Evolutionary conservation across 345 rosid genomes (phyloP).

Genomic region (Gossypium sturtianum): DNA sequence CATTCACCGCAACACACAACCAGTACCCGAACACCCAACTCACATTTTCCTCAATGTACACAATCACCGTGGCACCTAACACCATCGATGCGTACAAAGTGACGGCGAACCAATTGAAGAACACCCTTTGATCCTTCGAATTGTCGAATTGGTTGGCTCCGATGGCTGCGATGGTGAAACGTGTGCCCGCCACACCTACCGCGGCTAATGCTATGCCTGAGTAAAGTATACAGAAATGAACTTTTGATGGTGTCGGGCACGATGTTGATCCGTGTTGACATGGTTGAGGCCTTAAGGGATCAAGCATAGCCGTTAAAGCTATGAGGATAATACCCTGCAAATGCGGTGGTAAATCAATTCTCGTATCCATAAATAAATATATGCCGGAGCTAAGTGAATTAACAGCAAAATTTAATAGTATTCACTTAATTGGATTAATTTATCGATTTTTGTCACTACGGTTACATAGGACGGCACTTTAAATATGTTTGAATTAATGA

Average conservation of each 20-base stretch:
- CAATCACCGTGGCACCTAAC: slow-evolving; percentile 26
- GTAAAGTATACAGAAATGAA: slow-evolving; percentile 36
- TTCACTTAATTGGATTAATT: too few relatives aligned
- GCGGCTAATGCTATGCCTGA: slow-evolving; percentile 29
- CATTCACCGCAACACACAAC: slow-evolving; percentile 25
- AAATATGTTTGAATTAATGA: too few relatives aligned
- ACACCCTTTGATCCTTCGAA: slow-evolving; percentile 30
- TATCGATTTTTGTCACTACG: too few relatives aligned
- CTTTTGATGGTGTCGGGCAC: slow-evolving; percentile 30
- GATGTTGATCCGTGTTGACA: slow-evolving; percentile 24
- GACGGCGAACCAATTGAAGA: slow-evolving; percentile 49
- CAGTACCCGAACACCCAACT: slow-evolving; percentile 52
- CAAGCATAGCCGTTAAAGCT: slow-evolving; percentile 26
- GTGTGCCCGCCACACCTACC: slow-evolving; percentile 29
- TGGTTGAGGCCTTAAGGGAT: slow-evolving; percentile 31
- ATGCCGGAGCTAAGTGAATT: too few relatives aligned
- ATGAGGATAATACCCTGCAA: slow-evolving; percentile 39
- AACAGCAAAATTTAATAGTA: too few relatives aligned
- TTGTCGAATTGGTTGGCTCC: slow-evolving; percentile 45
- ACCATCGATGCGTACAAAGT: slow-evolving; percentile 15
- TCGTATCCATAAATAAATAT: too few relatives aligned
- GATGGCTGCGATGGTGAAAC: slow-evolving; percentile 31
- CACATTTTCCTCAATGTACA: slow-evolving; percentile 37
- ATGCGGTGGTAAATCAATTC: neutral
- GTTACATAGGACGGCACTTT: too few relatives aligned